Evolutionary conservation across 257 asterid genomes (phyloP).

Genomic region (Anisodus tanguticus): DNA sequence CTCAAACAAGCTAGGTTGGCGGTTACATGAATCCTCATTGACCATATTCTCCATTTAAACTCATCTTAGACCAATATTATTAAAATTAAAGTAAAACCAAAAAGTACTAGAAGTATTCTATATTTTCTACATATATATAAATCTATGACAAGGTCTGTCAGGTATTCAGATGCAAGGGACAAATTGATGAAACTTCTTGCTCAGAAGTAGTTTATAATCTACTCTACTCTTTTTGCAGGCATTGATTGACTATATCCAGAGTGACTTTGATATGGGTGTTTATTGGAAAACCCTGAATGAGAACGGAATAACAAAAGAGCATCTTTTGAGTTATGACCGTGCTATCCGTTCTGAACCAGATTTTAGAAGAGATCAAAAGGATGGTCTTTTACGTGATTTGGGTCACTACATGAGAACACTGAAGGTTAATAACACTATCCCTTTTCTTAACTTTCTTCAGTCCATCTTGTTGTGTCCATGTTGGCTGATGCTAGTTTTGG

Average conservation of each 20-base stretch:
- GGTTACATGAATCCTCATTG: no score
- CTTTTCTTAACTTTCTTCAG: background rate
- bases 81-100: background rate
- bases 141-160: no score
- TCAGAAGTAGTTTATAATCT: background rate
- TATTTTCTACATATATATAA: no score
- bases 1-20: no score
- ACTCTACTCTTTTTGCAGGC: slow-evolving; percentile 62
- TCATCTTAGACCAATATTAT: background rate
- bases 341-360: slow-evolving; percentile 89
- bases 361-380: slow-evolving; percentile 81
- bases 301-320: slow-evolving; percentile 94
- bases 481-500: background rate
- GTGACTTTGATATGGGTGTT: slow-evolving; percentile 75
- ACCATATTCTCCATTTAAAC: no score
- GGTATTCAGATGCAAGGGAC: background rate
- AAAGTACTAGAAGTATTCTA: no score
- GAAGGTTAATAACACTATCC: slow-evolving; percentile 61
- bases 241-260: slow-evolving; percentile 77
- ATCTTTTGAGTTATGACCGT: slow-evolving; percentile 98
- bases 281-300: slow-evolving; percentile 96
- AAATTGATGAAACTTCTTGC: background rate
- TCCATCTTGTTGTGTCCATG: slow-evolving; percentile 14
- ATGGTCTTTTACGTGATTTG: slow-evolving; percentile 90
- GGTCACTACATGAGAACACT: slow-evolving; percentile 90